Percentiles rank a stretch among this genome's conserved stretches.
Conservation (phyloP, 352 stramenopile species). For the Globisporangium sylvaticum region DNA sequence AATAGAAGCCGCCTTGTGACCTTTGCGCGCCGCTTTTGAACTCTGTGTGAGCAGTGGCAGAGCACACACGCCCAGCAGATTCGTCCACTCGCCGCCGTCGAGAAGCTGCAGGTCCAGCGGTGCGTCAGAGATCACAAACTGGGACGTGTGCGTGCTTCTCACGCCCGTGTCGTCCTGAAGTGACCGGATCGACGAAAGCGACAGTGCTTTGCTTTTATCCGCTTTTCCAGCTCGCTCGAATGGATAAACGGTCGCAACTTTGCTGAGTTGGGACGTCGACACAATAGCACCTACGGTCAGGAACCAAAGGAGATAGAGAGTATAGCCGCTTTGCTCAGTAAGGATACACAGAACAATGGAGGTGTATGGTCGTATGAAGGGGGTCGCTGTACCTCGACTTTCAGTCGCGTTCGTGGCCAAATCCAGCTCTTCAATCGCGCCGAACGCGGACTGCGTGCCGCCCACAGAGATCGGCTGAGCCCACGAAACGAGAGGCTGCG, state of each 20-base stretch:
- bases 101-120: conserved; percentile 55
- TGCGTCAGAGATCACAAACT: conserved; percentile 55
- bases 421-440: conserved; percentile 42
- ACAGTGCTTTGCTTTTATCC: conserved; percentile 22
- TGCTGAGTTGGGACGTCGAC: conserved; percentile 30
- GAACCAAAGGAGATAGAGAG: not conserved
- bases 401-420: conserved; percentile 26
- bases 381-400: conserved; percentile 23
- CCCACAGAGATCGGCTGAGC: conserved; percentile 20
- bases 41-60: conserved; percentile 13
- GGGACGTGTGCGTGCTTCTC: conserved; percentile 20
- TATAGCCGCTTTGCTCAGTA: not conserved
- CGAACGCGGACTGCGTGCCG: conserved; percentile 25
- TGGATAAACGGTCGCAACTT: conserved; percentile 42
- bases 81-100: conserved; percentile 59
- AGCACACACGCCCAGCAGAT: conserved; percentile 43
- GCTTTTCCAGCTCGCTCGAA: conserved; percentile 35
- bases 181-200: conserved; percentile 36
- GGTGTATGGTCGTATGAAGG: not conserved
- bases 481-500: conserved; percentile 61
- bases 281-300: conserved; percentile 33
- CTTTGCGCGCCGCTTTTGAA: conserved; percentile 5
- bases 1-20: conserved; percentile 26
- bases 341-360: not conserved
- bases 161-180: conserved; percentile 31